Percentiles rank a stretch among this genome's conserved stretches.
Conservation (phyloP, 2,329 filamentous ascomycete genomes). For the Claviceps spartinae region DNA sequence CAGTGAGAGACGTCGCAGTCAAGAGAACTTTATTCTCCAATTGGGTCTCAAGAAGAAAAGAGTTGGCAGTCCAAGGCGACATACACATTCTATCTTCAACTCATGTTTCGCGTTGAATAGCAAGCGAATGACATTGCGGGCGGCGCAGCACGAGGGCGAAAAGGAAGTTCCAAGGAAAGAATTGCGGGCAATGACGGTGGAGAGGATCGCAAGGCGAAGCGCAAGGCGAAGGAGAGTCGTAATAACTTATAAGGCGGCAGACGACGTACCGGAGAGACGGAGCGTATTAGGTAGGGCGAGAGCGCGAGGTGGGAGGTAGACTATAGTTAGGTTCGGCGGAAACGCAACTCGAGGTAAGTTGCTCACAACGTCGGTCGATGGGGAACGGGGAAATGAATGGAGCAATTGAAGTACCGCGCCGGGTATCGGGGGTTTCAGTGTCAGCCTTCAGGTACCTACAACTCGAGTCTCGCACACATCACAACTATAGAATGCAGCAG, state of each 20-base stretch:
- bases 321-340: background rate
- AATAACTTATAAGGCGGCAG: background rate
- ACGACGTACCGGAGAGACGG: background rate
- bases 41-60: background rate
- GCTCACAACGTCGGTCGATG: too few species aligned
- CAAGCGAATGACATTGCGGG: constrained; percentile 20
- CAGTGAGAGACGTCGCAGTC: background rate
- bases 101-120: constrained; percentile 24
- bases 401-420: background rate
- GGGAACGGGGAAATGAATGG: too few species aligned
- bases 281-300: background rate
- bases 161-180: background rate
- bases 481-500: too few species aligned
- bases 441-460: background rate
- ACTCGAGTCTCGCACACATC: too few species aligned
- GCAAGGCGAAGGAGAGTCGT: background rate
- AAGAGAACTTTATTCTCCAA: background rate
- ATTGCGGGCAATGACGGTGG: background rate
- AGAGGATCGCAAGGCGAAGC: background rate
- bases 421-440: background rate
- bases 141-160: constrained; percentile 16
- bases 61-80: constrained; percentile 9
- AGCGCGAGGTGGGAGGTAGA: background rate
- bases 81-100: constrained; percentile 30
- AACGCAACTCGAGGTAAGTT: background rate